Evolutionary conservation across 352 stramenopile species (phyloP).

Genomic region (Globisporangium yorkense): DNA sequence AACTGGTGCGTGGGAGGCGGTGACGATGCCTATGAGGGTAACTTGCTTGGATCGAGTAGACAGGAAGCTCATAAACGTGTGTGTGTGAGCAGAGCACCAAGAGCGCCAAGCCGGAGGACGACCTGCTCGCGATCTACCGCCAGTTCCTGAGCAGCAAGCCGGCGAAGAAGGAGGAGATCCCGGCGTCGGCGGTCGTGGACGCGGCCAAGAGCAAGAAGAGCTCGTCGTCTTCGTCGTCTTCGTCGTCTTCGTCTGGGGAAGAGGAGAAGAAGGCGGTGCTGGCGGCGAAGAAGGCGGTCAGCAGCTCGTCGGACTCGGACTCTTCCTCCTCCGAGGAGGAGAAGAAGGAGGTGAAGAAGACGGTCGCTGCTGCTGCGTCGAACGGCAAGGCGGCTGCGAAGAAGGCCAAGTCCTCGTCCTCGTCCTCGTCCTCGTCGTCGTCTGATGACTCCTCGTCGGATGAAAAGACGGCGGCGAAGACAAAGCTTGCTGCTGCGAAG

Average conservation of each 20-base stretch:
- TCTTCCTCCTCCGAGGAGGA: slow-evolving; percentile 22
- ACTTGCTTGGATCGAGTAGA: slow-evolving; percentile 1
- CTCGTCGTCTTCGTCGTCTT: slow-evolving; percentile 23
- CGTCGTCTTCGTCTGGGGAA: slow-evolving; percentile 32
- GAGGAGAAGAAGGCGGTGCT: slow-evolving; percentile 19
- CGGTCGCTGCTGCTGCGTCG: neutral
- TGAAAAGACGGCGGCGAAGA: slow-evolving; percentile 22
- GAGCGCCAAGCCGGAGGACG: slow-evolving; percentile 51
- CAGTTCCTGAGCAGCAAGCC: slow-evolving; percentile 51
- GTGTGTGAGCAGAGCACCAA: slow-evolving; percentile 27
- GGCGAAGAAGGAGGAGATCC: slow-evolving; percentile 50
- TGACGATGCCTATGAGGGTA: no score
- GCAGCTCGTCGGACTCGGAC: slow-evolving; percentile 14
- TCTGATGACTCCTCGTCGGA: slow-evolving; percentile 23
- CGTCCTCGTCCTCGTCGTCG: slow-evolving; percentile 18
- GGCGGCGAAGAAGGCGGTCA: slow-evolving; percentile 19
- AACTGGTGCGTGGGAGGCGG: slow-evolving; percentile 33
- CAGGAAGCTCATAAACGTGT: neutral
- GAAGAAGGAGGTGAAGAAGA: slow-evolving; percentile 12
- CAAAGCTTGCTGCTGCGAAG: slow-evolving; percentile 15
- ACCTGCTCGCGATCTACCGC: slow-evolving; percentile 72
- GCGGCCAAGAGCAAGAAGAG: slow-evolving; percentile 45
- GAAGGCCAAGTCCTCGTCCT: slow-evolving; percentile 18
- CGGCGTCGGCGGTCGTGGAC: slow-evolving; percentile 45
- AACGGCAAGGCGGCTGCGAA: slow-evolving; percentile 14